Evolutionary conservation across 2,329 filamentous ascomycete species (phyloP), one percentile per base, ranked within the genome.

Genomic region (Ilyonectria robusta): DNA sequence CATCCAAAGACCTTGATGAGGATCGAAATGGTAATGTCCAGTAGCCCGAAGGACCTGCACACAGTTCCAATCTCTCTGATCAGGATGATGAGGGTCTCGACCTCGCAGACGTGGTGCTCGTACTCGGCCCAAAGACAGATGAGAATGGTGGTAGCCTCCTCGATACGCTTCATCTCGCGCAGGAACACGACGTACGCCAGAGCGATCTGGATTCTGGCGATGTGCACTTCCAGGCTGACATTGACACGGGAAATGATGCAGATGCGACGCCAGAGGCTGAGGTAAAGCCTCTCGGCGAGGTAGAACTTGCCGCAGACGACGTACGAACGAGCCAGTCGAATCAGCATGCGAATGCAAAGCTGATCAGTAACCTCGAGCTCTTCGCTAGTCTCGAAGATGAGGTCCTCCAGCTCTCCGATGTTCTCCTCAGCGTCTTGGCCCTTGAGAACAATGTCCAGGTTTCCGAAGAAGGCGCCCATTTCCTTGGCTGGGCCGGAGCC

Each of bases 121-220:
- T 82, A 82, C 71, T 83, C 81, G 1, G 78, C 78, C 81, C 81
- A 83, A 7, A 83, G 69, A 35, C 79, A 81, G 35, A 82, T 78
- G 59, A 83, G 74, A 10, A 83, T 81, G 53, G 78, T 82, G 40
- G 72, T 75, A 2, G 81, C 80, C 58, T 83, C 81, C 26, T 81
- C 77, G 7, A 62, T 62, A 2, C 81, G 80, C 35, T 78, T 73
- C 11, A 74, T 66, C 13, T 74, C 69, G 21, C 74, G 71, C 29
- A 83, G 68, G 63, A 81, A 82, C 48, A 72, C 70, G 56, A 78
- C 70, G 57, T 83, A 83, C 66, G 80, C 78, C 2, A 82, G 71
- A 1, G 81, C 80, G 56, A 83, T 80, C 61, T 76, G 76, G 47
- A 83, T 77, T 69, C 81, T 82, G 54, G 77, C 71, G 3, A 81